Base-by-base conservation (phyloP, 2,329 filamentous ascomycete species). In the Fusarium buxicola region DNA sequence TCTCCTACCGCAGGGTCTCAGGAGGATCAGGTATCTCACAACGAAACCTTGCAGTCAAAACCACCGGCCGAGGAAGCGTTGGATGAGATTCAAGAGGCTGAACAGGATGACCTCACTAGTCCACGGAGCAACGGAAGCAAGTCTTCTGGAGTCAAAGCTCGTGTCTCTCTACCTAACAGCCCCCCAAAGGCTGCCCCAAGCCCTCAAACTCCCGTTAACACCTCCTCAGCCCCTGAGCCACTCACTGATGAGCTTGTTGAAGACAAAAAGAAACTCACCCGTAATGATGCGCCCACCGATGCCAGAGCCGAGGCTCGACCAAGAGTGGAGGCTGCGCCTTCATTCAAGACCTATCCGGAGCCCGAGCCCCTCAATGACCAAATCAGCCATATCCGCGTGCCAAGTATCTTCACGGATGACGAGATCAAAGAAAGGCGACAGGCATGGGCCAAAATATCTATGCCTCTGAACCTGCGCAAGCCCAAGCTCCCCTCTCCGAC, bases 401-500 rank as follows among this genome's bases (percentile, higher is more conserved):
- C 59, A 15, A 69, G 71, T 34, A 43, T 55, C 6, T 75, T 75
- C 32, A 74, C 75, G 11, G 66, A 70, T 39, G 59, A 72, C 43
- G 61, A 77, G 52, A 73, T 75, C 30, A 69, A 70, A 59, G 66
- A 63, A 34, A 71, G 75, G 52, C 71, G 64, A 57, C 64, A 69
- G 67, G 69, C 67, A 47, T 75, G 73, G 73, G 65, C 74, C 68
- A 75, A 68, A 53, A 76, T 77, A 60, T 58, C 71, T 34, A 72
- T 76, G 72, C 75, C 75, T 39, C 55, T 74, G 50, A 60, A 68
- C 53, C 71, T 62, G 45, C 65, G 48, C 34, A 65, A 65, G 44
- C n/a, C 49, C 15, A 62, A 57, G 18, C 39, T 44, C 13, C 15
- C 51, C 18, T 58, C 57, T 11, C 44, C 55, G 30, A 49, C 36